Conservation (phyloP, 2,329 filamentous ascomycete species). For the Chrysoporthe deuterocubensis region DNA sequence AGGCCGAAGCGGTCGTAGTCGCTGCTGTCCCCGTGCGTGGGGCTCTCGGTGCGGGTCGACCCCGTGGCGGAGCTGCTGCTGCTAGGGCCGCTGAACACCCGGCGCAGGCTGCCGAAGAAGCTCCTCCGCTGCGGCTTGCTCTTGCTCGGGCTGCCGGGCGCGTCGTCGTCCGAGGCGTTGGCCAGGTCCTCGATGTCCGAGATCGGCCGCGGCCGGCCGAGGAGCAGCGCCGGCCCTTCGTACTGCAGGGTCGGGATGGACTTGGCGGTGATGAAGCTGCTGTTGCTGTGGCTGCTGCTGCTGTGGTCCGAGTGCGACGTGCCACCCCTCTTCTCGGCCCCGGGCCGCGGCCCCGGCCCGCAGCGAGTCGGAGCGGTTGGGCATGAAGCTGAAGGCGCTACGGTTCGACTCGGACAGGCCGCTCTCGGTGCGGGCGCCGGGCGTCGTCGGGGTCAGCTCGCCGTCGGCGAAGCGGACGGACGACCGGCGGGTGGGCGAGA, state of each 20-base stretch:
- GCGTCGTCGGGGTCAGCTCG: conserved; percentile 12
- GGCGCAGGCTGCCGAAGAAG: conserved; percentile 71
- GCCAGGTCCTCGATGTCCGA: conserved; percentile 24
- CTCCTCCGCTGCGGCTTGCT: conserved; percentile 57
- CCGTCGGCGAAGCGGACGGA: conserved; percentile 36
- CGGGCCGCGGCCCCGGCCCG: conserved; percentile 39
- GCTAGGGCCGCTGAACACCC: conserved; percentile 57
- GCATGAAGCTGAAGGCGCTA: conserved; percentile 47
- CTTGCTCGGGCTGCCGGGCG: conserved; percentile 62
- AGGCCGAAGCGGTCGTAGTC: conserved; percentile 49
- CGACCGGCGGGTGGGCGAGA: conserved; percentile 44
- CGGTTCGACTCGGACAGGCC: conserved; percentile 60
- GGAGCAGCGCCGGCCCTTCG: conserved; percentile 55
- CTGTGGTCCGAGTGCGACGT: conserved; percentile 39
- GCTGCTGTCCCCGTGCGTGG: conserved; percentile 39
- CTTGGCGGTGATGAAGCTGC: conserved; percentile 55
- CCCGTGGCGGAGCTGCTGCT: conserved; percentile 33
- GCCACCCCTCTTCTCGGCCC: conserved; percentile 23
- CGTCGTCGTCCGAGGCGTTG: conserved; percentile 39
- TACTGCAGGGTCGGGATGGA: conserved; percentile 56
- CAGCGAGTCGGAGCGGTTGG: conserved; percentile 40
- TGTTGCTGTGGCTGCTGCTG: conserved; percentile 41
- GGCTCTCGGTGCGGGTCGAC: conserved; percentile 32
- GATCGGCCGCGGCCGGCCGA: conserved; percentile 35
- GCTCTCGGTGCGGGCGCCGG: conserved; percentile 51